Evolutionary conservation across 306 rosid species (phyloP).

Genomic region (Prunus mira): DNA sequence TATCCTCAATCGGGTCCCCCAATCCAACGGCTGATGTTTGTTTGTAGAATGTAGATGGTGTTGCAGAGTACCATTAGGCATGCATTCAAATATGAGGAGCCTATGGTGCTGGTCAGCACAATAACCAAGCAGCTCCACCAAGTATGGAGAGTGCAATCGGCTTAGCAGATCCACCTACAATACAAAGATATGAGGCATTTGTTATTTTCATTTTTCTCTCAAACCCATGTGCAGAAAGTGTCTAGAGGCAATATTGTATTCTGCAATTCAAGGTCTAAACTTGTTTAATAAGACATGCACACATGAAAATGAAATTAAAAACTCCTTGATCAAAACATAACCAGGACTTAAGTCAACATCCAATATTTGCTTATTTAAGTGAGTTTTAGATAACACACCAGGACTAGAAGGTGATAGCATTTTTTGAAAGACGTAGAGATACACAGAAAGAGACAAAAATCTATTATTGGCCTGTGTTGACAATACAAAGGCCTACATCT

Average conservation of each 20-base stretch:
- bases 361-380: not conserved
- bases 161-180: slow-evolving; percentile 90
- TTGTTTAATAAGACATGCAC: slow-evolving; percentile 24
- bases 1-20: slow-evolving; percentile 86
- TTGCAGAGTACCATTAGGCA: slow-evolving; percentile 76
- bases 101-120: slow-evolving; percentile 95
- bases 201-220: slow-evolving; percentile 11
- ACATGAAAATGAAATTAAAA: not conserved
- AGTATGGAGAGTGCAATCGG: slow-evolving; percentile 63
- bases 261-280: slow-evolving; percentile 36
- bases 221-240: slow-evolving; percentile 40
- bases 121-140: slow-evolving; percentile 89
- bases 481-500: not conserved
- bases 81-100: slow-evolving; percentile 70
- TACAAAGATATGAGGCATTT: not conserved
- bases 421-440: not conserved
- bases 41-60: slow-evolving; percentile 56
- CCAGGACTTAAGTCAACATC: not conserved
- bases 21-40: slow-evolving; percentile 60
- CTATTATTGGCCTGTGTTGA: slow-evolving; percentile 4
- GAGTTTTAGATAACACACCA: not conserved
- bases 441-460: not conserved
- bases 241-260: slow-evolving; percentile 26
- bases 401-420: not conserved
- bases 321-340: not conserved